These are phyloP conservation scores for Nicotiana knightiana DNA, from an alignment of 257 asterid species.

Conservation along the genomic window DNA sequence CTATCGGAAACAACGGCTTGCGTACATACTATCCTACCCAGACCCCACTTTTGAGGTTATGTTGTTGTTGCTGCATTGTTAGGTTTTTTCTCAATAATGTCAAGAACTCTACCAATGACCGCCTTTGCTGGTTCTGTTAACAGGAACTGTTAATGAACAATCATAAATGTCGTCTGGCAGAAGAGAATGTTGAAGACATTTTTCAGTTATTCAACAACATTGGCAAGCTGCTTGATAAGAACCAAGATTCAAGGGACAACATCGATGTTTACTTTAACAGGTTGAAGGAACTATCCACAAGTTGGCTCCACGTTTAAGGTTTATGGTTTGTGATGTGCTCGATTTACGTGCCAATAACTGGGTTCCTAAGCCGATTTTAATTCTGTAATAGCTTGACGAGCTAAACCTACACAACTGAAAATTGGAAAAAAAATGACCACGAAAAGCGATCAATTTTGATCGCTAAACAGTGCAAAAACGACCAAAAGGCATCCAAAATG, in stretches of 20 bases:
- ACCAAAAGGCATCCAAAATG: too few species aligned
- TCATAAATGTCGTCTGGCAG: slow-evolving; percentile 58
- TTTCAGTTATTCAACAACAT: slow-evolving; percentile 82
- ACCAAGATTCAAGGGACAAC: slow-evolving; percentile 53
- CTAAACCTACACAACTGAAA: too few species aligned
- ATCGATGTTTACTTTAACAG: slow-evolving; percentile 58
- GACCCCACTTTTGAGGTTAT: too few species aligned
- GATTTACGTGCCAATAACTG: slow-evolving; percentile 68
- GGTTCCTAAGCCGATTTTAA: slow-evolving; percentile 50
- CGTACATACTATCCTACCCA: too few species aligned
- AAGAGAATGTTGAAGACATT: slow-evolving; percentile 94
- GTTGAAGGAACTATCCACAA: slow-evolving; percentile 63
- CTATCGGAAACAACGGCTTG: too few species aligned
- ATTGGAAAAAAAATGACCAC: too few species aligned
- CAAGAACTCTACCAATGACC: background rate
- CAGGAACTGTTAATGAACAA: slow-evolving; percentile 71
- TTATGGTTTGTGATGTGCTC: slow-evolving; percentile 78
- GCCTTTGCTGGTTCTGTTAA: background rate
- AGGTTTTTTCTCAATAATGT: background rate
- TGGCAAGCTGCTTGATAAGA: slow-evolving; percentile 84
- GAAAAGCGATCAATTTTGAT: too few species aligned
- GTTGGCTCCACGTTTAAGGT: slow-evolving; percentile 66
- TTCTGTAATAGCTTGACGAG: too few species aligned
- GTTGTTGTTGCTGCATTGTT: too few species aligned
- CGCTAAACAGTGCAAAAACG: too few species aligned